Evolutionary conservation across 352 stramenopile genomes (phyloP).

Genomic region (Pythium phragmiticola): DNA sequence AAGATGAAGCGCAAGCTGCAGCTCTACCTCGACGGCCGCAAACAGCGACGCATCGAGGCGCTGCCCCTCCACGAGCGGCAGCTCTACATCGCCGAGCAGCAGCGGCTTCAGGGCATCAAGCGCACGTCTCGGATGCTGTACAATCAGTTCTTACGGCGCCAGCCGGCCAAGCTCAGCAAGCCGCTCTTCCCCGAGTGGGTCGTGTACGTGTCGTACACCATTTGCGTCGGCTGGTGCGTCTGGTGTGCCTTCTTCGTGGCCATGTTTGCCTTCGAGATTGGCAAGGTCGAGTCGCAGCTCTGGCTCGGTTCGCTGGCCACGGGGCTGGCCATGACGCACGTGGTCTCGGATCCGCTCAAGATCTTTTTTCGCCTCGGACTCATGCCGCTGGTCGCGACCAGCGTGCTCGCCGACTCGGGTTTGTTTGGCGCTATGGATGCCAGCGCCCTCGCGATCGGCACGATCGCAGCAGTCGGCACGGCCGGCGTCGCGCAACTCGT

Average conservation of each 20-base stretch:
- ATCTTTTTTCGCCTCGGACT: conserved; percentile 72
- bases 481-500: conserved; percentile 49
- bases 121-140: conserved; percentile 68
- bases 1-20: conserved; percentile 61
- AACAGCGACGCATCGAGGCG: conserved; percentile 35
- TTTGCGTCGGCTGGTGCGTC: conserved; percentile 49
- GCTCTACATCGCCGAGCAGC: conserved; percentile 53
- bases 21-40: conserved; percentile 41
- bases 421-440: conserved; percentile 54
- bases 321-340: conserved; percentile 53
- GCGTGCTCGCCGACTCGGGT: conserved; percentile 48
- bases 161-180: conserved; percentile 44
- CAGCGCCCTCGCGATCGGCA: conserved; percentile 45
- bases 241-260: conserved; percentile 71
- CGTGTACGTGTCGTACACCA: conserved; percentile 64
- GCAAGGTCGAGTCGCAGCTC: conserved; percentile 51
- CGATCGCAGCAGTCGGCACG: conserved; percentile 42
- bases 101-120: conserved; percentile 62
- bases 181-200: conserved; percentile 76
- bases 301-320: conserved; percentile 62
- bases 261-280: conserved; percentile 70
- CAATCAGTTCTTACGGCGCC: conserved; percentile 60
- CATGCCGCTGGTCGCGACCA: conserved; percentile 59
- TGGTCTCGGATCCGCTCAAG: conserved; percentile 66
- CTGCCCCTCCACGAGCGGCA: conserved; percentile 62